phyloP scores from a whole-genome alignment of 768 basidiomycete genomes.

The Gloeophyllum trabeum region DNA sequence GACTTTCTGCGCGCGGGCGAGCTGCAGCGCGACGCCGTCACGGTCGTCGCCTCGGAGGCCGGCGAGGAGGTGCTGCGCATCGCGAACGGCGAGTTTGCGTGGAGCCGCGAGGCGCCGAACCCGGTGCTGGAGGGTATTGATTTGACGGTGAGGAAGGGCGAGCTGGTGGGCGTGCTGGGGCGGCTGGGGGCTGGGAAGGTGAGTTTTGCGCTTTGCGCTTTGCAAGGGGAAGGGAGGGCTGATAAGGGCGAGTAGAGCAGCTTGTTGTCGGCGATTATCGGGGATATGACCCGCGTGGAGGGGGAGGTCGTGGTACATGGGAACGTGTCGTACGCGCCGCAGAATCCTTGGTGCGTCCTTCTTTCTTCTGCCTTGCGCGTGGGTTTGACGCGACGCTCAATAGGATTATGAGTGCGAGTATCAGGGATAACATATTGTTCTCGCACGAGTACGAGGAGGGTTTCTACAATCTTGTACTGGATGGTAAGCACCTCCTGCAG shows the following conservation, averaged over 20 bases:
- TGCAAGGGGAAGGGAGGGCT: no score
- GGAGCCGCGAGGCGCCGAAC: constrained; percentile 44
- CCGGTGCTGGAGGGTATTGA: constrained; percentile 73
- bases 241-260: constrained; percentile 45
- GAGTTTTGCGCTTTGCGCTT: constrained; percentile 10
- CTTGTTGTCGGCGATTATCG: constrained; percentile 69
- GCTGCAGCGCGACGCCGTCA: constrained; percentile 70
- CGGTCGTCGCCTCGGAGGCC: constrained; percentile 31
- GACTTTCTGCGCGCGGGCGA: constrained; percentile 71
- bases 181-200: constrained; percentile 91
- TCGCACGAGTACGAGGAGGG: constrained; percentile 79
- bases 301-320: constrained; percentile 66
- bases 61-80: constrained; percentile 48
- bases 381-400: no score
- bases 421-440: constrained; percentile 89
- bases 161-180: constrained; percentile 77
- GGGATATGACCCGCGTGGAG: constrained; percentile 72
- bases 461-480: constrained; percentile 75
- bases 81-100: constrained; percentile 69
- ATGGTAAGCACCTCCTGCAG: constrained; percentile 33
- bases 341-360: constrained; percentile 67
- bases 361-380: no score
- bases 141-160: constrained; percentile 68
- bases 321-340: constrained; percentile 72
- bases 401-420: constrained; percentile 78